Percentiles rank a stretch among this genome's conserved stretches.
phyloP scores from a whole-genome alignment of 2,329 filamentous ascomycete species.

The Thielaviopsis ethacetica region DNA sequence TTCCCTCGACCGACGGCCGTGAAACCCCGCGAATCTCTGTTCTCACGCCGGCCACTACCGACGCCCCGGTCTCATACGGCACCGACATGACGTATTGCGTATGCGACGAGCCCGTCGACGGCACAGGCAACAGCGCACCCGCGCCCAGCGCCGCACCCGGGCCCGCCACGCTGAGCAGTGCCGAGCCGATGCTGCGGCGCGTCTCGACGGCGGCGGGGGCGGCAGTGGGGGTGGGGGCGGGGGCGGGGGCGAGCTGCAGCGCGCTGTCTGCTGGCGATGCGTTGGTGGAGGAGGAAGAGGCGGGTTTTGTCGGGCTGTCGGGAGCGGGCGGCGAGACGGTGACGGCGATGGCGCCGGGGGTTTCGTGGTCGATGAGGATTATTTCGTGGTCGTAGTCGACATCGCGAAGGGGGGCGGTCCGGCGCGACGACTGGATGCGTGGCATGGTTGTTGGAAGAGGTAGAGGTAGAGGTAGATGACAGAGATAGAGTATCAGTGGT shows the following conservation, averaged over 20 bases:
- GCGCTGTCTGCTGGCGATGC: not conserved
- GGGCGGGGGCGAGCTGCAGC: not conserved
- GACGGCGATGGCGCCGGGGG: conserved; percentile 3
- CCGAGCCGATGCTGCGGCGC: conserved; percentile 8
- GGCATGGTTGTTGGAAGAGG: conserved; percentile 3
- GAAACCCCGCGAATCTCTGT: conserved; percentile 10
- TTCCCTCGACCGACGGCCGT: conserved; percentile 1
- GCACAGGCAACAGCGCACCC: conserved; percentile 7
- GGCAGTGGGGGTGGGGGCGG: not conserved
- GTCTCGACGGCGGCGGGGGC: not conserved
- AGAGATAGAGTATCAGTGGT: no score
- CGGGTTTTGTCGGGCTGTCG: no score
- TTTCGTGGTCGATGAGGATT: conserved; percentile 42
- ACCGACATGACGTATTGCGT: conserved; percentile 8
- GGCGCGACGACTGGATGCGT: conserved; percentile 28
- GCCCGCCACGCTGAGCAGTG: conserved; percentile 11
- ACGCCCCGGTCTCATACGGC: conserved; percentile 2
- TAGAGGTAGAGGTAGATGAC: no score
- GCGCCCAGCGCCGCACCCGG: conserved; percentile 6
- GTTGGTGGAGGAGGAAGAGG: no score
- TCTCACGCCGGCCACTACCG: conserved; percentile 2
- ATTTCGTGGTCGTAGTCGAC: conserved; percentile 58
- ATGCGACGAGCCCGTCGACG: conserved; percentile 4
- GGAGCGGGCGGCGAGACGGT: no score
- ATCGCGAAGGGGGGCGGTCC: conserved; percentile 37